phyloP scores from a whole-genome alignment of 164 flowering plant genomes.

The Tetrastigma voinierianum region DNA sequence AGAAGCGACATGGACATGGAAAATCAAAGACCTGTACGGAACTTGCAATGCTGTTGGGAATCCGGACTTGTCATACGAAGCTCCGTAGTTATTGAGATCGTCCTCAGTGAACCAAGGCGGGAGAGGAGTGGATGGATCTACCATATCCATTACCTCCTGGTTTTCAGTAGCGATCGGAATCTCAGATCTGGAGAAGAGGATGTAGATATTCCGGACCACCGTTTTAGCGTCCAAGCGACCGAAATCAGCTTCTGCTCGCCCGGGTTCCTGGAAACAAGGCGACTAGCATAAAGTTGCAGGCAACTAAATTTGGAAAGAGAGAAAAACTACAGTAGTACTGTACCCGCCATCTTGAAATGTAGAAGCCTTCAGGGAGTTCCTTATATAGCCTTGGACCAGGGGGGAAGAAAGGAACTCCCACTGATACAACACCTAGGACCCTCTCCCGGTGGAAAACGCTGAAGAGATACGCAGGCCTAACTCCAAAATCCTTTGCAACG shows the following conservation, averaged over 20 bases:
- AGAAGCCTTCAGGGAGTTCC: slow-evolving; percentile 57
- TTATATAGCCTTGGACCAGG: slow-evolving; percentile 16
- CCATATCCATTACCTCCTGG: slow-evolving; percentile 73
- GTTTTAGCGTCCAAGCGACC: slow-evolving; percentile 61
- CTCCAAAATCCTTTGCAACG: slow-evolving; percentile 52
- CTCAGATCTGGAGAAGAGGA: slow-evolving; percentile 54
- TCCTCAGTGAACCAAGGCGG: slow-evolving; percentile 71
- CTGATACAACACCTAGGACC: slow-evolving; percentile 37
- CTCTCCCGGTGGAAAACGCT: slow-evolving; percentile 40
- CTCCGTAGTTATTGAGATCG: slow-evolving; percentile 51
- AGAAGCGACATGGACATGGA: background rate
- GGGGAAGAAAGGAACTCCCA: slow-evolving; percentile 46
- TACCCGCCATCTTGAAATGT: slow-evolving; percentile 56
- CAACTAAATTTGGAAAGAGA: background rate
- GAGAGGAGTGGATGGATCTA: slow-evolving; percentile 52
- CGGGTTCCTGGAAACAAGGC: slow-evolving; percentile 48
- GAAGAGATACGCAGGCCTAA: slow-evolving; percentile 26
- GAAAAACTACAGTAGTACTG: background rate
- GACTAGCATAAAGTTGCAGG: background rate
- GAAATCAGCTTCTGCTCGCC: slow-evolving; percentile 77
- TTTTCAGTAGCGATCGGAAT: slow-evolving; percentile 52
- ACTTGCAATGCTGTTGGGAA: slow-evolving; percentile 55
- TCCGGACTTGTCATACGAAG: slow-evolving; percentile 60
- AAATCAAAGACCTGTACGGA: slow-evolving; percentile 42
- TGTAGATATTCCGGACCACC: slow-evolving; percentile 51